phyloP scores from a whole-genome alignment of 2,329 filamentous ascomycete genomes.

The Plectosphaerella sp. region DNA sequence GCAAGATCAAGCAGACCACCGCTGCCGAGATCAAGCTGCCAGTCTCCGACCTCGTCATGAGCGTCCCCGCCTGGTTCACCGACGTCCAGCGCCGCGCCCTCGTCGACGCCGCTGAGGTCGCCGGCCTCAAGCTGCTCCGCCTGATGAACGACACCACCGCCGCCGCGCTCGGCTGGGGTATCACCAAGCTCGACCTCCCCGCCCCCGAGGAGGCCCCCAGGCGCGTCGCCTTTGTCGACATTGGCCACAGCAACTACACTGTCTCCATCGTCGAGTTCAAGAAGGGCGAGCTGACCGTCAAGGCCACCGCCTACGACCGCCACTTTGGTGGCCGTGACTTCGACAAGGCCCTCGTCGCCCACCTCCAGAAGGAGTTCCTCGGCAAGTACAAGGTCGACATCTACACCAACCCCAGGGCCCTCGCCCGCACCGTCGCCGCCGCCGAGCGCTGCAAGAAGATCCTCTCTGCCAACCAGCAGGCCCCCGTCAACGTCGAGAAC shows the following conservation, averaged over 20 bases:
- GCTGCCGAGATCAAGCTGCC: constrained; percentile 83
- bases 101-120: constrained; percentile 88
- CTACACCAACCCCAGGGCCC: constrained; percentile 81
- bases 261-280: constrained; percentile 91
- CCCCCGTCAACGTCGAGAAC: constrained; percentile 94
- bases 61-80: constrained; percentile 95
- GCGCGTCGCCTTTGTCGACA: constrained; percentile 87
- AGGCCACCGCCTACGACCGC: constrained; percentile 87
- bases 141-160: constrained; percentile 98
- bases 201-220: constrained; percentile 84
- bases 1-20: constrained; percentile 88
- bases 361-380: constrained; percentile 94
- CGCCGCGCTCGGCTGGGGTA: constrained; percentile 91
- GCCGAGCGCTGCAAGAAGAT: constrained; percentile 99
- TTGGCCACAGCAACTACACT: constrained; percentile 96
- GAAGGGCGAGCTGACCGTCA: constrained; percentile 93
- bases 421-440: constrained; percentile 78
- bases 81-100: constrained; percentile 86
- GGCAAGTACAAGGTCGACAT: constrained; percentile 98
- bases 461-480: constrained; percentile 87
- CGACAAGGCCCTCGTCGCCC: constrained; percentile 89
- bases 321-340: constrained; percentile 98
- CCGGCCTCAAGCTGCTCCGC: constrained; percentile 85
- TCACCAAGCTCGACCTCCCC: constrained; percentile 94
- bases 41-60: constrained; percentile 90